A percentile compares a stretch with the other conserved stretches of the same genome.
Conservation (phyloP, 176 grass and related monocot genomes). For the Zoysia japonica region DNA sequence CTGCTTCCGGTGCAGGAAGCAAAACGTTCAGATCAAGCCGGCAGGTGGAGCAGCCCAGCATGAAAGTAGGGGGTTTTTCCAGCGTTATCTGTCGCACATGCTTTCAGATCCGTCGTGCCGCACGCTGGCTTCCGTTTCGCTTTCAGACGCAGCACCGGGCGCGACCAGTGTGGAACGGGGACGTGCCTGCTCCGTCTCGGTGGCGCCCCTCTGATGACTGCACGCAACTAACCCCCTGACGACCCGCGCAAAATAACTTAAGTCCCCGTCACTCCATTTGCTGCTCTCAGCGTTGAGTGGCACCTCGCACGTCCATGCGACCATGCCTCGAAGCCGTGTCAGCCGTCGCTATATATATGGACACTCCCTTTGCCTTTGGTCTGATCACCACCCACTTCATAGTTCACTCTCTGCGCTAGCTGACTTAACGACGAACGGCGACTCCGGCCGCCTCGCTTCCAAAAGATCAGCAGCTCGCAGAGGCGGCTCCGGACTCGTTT, state of each 20-base stretch:
- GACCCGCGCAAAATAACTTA: background rate
- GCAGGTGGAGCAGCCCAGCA: too few relatives aligned
- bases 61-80: too few relatives aligned
- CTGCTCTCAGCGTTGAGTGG: background rate
- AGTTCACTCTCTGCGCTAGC: background rate
- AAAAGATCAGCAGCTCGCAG: background rate
- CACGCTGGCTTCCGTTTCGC: too few relatives aligned
- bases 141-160: too few relatives aligned
- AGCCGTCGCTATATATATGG: too few relatives aligned
- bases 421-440: background rate
- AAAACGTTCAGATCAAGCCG: too few relatives aligned
- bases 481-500: background rate
- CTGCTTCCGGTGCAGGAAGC: too few relatives aligned
- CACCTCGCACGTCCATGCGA: background rate
- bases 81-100: too few relatives aligned
- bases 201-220: background rate
- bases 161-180: too few relatives aligned
- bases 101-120: too few relatives aligned
- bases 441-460: background rate
- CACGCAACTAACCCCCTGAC: background rate
- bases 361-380: background rate
- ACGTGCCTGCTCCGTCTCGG: background rate
- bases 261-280: background rate
- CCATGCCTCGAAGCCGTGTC: too few relatives aligned
- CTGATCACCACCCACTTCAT: background rate